Conservation (phyloP, 306 rosid species). For the Begonia masoniana region DNA sequence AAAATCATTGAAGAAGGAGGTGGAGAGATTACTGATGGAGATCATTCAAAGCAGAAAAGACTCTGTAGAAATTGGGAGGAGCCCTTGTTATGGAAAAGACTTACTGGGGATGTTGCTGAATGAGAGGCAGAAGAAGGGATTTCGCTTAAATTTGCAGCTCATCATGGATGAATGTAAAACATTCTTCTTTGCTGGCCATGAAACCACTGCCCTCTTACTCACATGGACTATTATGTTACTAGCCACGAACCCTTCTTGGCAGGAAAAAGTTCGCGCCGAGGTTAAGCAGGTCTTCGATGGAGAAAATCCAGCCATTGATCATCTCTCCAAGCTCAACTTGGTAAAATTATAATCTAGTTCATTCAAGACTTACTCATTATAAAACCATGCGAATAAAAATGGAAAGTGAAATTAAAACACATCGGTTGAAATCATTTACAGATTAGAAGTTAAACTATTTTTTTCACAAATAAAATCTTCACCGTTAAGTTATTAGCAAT, state of each 20-base stretch:
- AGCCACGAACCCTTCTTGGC: constrained; percentile 71
- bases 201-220: constrained; percentile 80
- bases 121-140: constrained; percentile 47
- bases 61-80: constrained; percentile 78
- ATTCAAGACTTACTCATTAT: too few species aligned
- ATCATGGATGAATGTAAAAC: constrained; percentile 98
- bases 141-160: constrained; percentile 45
- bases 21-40: constrained; percentile 79
- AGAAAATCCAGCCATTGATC: constrained; percentile 43
- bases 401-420: neutral
- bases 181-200: constrained; percentile 96
- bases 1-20: constrained; percentile 61
- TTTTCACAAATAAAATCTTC: too few species aligned
- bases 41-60: constrained; percentile 75
- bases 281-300: constrained; percentile 46
- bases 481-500: too few species aligned
- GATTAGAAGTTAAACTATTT: too few species aligned
- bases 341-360: constrained; percentile 21
- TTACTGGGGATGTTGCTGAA: constrained; percentile 69
- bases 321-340: constrained; percentile 58
- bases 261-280: constrained; percentile 51
- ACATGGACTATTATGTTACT: constrained; percentile 88
- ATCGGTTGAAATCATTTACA: neutral
- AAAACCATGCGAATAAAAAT: neutral
- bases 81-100: constrained; percentile 64